Evolutionary conservation across 805 yeast species (phyloP), one percentile per base, ranked within the genome.

Genomic region (Sugiyamaella floridensis): DNA sequence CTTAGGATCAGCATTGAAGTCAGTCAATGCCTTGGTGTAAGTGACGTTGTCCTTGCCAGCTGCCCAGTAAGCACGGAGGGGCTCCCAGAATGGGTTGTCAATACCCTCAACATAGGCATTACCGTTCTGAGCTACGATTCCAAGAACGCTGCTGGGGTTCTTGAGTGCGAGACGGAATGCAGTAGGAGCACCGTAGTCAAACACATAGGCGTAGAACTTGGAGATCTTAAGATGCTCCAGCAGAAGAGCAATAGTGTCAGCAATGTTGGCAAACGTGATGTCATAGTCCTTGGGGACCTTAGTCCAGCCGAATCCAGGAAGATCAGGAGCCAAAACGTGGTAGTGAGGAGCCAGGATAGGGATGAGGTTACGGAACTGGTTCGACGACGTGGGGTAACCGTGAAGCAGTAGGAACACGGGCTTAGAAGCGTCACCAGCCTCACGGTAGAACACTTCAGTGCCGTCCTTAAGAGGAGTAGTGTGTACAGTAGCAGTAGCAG

Each of bases 181-280:
- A 7, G 68, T 67, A 9, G 78, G 78, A 9, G 76, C 68, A 42
- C 78, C 78, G 55, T 74, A 74, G 56, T 74, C 78, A 56, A 74
- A 74, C 19, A 73, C 55, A 55, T 71, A 74, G 18, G 73, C 55
- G 15, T 46, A 29, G 28, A 43, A 50, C 40, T 45, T 43, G 26
- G 22, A 15, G 22, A 50, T n/a, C 28, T 55, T 57, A 26, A 72
- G 52, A 1, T 46, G 55, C 11, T 64, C 60, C 26, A 71, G 55
- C 51, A 74, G 70, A 16, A 58, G 56, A 9, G 57, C 69, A 42
- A 73, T 58, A 1, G 73, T 57, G 14, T 63, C 59, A 2, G 74
- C 60, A 22, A 74, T 40, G 29, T 55, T 61, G 4, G 59, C 71
- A 57, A 74, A 74, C 9, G 64, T 62, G 51, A 60, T 65, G n/a